Conservation (phyloP, 805 yeast species). For the Metschnikowia lunata region DNA sequence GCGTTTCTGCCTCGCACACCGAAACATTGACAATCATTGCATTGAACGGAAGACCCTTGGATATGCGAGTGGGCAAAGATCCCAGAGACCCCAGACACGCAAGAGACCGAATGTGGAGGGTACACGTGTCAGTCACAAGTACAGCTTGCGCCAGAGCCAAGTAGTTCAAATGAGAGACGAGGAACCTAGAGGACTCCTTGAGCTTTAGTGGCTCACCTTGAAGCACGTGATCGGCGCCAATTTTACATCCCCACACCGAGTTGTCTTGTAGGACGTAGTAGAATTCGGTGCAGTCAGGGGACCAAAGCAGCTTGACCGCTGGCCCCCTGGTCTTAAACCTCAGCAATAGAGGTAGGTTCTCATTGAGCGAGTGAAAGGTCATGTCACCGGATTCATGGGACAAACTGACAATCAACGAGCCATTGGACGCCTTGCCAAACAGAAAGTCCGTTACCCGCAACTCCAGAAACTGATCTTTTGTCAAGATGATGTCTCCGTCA, state of each 20-base stretch:
- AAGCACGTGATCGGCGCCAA: not conserved
- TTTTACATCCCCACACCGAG: constrained; percentile 13
- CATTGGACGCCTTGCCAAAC: constrained; percentile 16
- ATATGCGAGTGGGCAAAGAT: not conserved
- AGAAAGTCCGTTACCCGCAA: constrained; percentile 27
- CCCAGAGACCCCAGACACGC: not conserved
- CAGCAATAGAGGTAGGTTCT: constrained; percentile 7
- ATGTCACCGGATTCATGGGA: constrained; percentile 18
- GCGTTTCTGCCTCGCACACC: not conserved
- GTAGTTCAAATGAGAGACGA: constrained; percentile 11
- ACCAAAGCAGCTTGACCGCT: constrained; percentile 19
- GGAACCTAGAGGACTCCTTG: constrained; percentile 11
- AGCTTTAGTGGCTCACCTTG: not conserved
- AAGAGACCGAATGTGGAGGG: constrained; percentile 1
- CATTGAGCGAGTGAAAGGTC: constrained; percentile 13
- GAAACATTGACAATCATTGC: constrained; percentile 7
- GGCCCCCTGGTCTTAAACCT: constrained; percentile 3
- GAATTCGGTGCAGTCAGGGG: constrained; percentile 6
- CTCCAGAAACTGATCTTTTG: constrained; percentile 18
- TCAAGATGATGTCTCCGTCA: constrained; percentile 20
- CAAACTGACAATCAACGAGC: constrained; percentile 7
- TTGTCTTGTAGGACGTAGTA: constrained; percentile 17
- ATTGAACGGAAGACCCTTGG: constrained; percentile 7
- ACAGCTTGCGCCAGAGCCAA: not conserved
- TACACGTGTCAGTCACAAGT: constrained; percentile 10